Conservation (phyloP, 176 grass and related monocot species). For the Oryza nivara region DNA sequence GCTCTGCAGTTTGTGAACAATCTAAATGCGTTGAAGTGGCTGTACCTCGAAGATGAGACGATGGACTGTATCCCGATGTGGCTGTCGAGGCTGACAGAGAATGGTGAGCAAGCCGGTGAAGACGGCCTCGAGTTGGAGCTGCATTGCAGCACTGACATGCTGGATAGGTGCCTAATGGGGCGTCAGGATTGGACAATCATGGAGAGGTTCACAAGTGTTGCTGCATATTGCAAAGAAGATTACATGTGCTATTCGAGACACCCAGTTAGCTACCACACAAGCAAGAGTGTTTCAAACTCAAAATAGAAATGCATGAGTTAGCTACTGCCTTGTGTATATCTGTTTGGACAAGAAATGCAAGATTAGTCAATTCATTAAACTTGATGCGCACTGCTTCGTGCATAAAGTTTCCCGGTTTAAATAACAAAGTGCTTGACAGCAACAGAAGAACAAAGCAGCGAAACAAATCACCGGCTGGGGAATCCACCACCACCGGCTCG, state of each 20-base stretch:
- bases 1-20: not conserved
- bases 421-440: too few species aligned
- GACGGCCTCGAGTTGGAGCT: not conserved
- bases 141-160: not conserved
- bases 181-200: not conserved
- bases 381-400: too few species aligned
- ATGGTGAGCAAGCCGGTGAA: not conserved
- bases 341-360: too few species aligned
- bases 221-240: not conserved
- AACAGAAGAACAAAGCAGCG: too few species aligned
- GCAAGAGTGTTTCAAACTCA: not conserved
- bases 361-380: too few species aligned
- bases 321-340: too few species aligned
- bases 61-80: not conserved
- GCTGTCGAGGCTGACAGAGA: not conserved
- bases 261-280: not conserved
- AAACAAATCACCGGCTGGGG: too few species aligned
- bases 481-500: too few species aligned
- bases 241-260: not conserved
- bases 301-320: not conserved
- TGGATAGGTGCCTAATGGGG: not conserved
- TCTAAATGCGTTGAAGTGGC: not conserved
- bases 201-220: not conserved
- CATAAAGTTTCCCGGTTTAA: too few species aligned
- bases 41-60: not conserved